Evolutionary conservation across 129 eudicot species (phyloP).

Genomic region (Chrysanthemum makinoi): DNA sequence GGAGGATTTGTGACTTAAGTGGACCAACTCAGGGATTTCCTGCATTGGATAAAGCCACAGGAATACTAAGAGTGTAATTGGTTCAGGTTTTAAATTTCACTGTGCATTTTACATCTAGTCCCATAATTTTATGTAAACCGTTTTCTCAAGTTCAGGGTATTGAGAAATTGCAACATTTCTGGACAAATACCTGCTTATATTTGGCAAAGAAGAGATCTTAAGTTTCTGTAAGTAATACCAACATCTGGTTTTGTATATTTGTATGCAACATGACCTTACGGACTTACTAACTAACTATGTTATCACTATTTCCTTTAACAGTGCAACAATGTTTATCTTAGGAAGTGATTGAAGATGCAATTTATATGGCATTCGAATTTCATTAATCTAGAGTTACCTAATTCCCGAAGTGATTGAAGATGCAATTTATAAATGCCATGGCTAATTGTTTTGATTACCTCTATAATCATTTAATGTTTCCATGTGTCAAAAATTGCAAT

Average conservation of each 20-base stretch:
- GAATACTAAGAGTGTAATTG: slow-evolving; percentile 43
- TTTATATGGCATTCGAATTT: too few relatives aligned
- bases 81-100: not conserved
- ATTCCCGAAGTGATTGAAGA: too few relatives aligned
- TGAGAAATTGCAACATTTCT: slow-evolving; percentile 59
- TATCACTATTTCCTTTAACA: too few relatives aligned
- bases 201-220: slow-evolving; percentile 41
- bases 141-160: slow-evolving; percentile 41
- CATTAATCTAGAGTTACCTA: too few relatives aligned
- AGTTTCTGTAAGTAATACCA: slow-evolving; percentile 45
- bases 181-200: slow-evolving; percentile 58
- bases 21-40: slow-evolving; percentile 66
- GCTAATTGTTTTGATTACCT: too few relatives aligned
- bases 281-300: too few relatives aligned
- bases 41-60: slow-evolving; percentile 37
- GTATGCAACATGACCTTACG: too few relatives aligned
- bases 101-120: not conserved
- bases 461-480: not conserved
- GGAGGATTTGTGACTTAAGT: slow-evolving; percentile 67
- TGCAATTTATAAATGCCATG: too few relatives aligned
- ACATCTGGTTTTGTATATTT: not conserved
- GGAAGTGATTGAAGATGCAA: too few relatives aligned
- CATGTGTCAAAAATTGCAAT: slow-evolving; percentile 18
- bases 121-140: slow-evolving; percentile 16
- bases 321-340: too few relatives aligned